Conservation (phyloP, 2,329 filamentous ascomycete species). For the Nigrograna mackinnonii region DNA sequence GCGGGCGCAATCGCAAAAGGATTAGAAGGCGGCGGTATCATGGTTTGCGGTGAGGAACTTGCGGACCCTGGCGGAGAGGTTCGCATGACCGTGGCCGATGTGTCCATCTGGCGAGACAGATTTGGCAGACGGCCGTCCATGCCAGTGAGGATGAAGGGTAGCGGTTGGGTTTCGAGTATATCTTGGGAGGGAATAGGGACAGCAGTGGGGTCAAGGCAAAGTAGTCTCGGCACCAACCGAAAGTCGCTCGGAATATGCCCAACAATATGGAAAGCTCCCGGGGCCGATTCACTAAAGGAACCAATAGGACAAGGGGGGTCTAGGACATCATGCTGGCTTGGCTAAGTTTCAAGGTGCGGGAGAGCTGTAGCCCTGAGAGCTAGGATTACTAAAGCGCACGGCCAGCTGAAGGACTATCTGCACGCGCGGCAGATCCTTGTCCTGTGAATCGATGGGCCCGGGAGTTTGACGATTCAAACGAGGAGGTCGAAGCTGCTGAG, state of each 20-base stretch:
- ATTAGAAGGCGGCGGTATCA: conserved; percentile 35
- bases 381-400: conserved; percentile 22
- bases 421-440: conserved; percentile 22
- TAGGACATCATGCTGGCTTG: conserved; percentile 30
- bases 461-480: conserved; percentile 21
- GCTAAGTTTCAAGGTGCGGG: conserved; percentile 15
- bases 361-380: conserved; percentile 11
- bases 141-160: conserved; percentile 3
- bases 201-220: conserved; percentile 29
- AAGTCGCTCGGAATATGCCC: conserved; percentile 24
- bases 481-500: conserved; percentile 24
- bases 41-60: conserved; percentile 33
- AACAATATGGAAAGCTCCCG: conserved; percentile 27
- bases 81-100: conserved; percentile 20
- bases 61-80: conserved; percentile 37
- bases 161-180: conserved; percentile 6
- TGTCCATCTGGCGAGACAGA: conserved; percentile 14
- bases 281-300: conserved; percentile 15
- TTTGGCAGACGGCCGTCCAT: conserved; percentile 21
- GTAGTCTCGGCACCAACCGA: conserved; percentile 40
- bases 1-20: conserved; percentile 30
- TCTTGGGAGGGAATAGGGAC: conserved; percentile 17
- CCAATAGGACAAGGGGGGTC: conserved; percentile 26
- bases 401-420: conserved; percentile 30
- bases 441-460: conserved; percentile 20